phyloP scores from a whole-genome alignment of 148 eudicot species.

The Dysphania ambrosioides region DNA sequence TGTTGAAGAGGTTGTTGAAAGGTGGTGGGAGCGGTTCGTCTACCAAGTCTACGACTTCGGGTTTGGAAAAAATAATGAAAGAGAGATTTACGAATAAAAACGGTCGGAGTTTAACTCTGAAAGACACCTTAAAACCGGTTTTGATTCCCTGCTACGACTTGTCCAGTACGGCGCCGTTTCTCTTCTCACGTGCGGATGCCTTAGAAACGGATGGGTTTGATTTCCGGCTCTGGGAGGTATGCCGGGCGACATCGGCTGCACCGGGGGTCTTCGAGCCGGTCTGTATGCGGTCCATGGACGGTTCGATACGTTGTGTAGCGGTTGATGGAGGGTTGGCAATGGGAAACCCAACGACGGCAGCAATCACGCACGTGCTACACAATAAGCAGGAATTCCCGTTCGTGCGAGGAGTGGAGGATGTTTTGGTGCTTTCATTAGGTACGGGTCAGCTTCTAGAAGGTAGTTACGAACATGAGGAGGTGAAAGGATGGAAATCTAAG shows the following conservation, averaged over 20 bases:
- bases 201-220: slow-evolving; percentile 70
- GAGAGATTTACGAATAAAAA: slow-evolving; percentile 39
- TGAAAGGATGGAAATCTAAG: slow-evolving; percentile 65
- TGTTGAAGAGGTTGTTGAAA: slow-evolving; percentile 31
- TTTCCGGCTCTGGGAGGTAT: slow-evolving; percentile 73
- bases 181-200: slow-evolving; percentile 88
- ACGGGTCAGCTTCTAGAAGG: slow-evolving; percentile 75
- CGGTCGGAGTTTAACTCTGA: slow-evolving; percentile 52
- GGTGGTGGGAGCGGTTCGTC: slow-evolving; percentile 20
- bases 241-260: slow-evolving; percentile 77
- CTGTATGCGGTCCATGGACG: slow-evolving; percentile 53
- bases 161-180: slow-evolving; percentile 67
- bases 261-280: slow-evolving; percentile 70
- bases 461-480: slow-evolving; percentile 52
- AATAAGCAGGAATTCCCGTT: slow-evolving; percentile 91
- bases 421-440: slow-evolving; percentile 80
- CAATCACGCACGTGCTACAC: slow-evolving; percentile 89
- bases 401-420: slow-evolving; percentile 88
- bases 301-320: slow-evolving; percentile 59
- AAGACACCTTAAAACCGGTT: slow-evolving; percentile 79
- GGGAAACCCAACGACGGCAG: slow-evolving; percentile 86
- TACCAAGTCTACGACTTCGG: slow-evolving; percentile 24
- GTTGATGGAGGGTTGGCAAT: slow-evolving; percentile 75
- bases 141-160: slow-evolving; percentile 84
- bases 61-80: slow-evolving; percentile 56